A percentile compares a stretch with the other conserved stretches of the same genome.
Evolutionary conservation across 306 rosid genomes (phyloP).

Genomic region (Cicer yamashitae): DNA sequence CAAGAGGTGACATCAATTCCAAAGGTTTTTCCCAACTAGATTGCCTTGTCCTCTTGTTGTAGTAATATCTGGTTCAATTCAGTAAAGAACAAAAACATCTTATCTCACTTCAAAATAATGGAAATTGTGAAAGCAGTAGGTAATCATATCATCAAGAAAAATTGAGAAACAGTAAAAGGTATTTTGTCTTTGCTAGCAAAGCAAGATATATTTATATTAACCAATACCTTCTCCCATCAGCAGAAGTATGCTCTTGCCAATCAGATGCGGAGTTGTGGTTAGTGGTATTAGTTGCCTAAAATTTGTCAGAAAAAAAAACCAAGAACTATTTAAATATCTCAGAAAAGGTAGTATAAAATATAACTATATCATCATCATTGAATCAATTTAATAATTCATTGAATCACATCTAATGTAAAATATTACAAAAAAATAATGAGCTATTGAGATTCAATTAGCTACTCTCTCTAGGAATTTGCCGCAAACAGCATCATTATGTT

Average conservation of each 20-base stretch:
- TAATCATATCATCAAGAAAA: conserved; percentile 25
- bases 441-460: conserved; percentile 25
- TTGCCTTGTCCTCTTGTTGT: conserved; percentile 89
- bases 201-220: conserved; percentile 23
- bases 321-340: conserved; percentile 33
- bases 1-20: conserved; percentile 94
- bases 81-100: conserved; percentile 34
- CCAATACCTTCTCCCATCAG: conserved; percentile 92
- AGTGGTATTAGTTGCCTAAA: conserved; percentile 61
- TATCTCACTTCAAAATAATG: conserved; percentile 10
- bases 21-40: conserved; percentile 98
- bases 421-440: conserved; percentile 10
- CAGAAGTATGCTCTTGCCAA: conserved; percentile 96
- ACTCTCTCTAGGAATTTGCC: conserved; percentile 39
- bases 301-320: conserved; percentile 42
- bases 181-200: conserved; percentile 18
- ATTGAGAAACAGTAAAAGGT: conserved; percentile 13
- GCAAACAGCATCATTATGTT: conserved; percentile 24
- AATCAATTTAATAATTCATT: conserved; percentile 10
- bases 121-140: conserved; percentile 38
- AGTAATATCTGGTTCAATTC: conserved; percentile 72
- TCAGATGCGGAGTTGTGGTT: conserved; percentile 73
- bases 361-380: conserved; percentile 6
- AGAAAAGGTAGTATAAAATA: conserved; percentile 33
- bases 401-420: conserved; percentile 17